Percentiles rank a stretch among this genome's conserved stretches.
Conservation (phyloP, 2,329 filamentous ascomycete genomes). For the Metarhizium sp. region DNA sequence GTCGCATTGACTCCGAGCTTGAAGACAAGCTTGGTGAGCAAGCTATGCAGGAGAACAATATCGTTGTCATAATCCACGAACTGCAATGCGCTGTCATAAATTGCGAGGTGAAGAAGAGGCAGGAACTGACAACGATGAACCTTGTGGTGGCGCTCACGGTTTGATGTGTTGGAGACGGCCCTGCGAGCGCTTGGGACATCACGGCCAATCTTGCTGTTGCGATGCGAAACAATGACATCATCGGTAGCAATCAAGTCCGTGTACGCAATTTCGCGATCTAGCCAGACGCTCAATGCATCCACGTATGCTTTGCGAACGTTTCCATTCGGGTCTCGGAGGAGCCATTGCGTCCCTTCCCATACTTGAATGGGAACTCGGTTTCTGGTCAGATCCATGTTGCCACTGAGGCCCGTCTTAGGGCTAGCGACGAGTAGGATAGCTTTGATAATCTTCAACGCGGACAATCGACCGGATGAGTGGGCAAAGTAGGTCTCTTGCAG, state of each 20-base stretch:
- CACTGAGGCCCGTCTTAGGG: constrained; percentile 46
- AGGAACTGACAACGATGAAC: constrained; percentile 61
- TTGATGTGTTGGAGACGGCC: constrained; percentile 59
- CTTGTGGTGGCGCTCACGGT: constrained; percentile 43
- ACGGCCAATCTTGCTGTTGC: constrained; percentile 30
- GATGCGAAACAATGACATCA: constrained; percentile 38
- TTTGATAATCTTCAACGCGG: constrained; percentile 71
- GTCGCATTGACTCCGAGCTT: constrained; percentile 76
- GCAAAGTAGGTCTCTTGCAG: constrained; percentile 43
- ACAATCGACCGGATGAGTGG: constrained; percentile 44
- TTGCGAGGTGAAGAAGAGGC: constrained; percentile 70
- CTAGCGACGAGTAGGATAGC: constrained; percentile 78
- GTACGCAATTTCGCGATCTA: constrained; percentile 67
- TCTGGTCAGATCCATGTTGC: constrained; percentile 56
- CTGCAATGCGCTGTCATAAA: constrained; percentile 83
- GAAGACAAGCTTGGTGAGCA: constrained; percentile 65
- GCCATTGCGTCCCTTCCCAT: constrained; percentile 96
- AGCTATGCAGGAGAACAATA: constrained; percentile 64
- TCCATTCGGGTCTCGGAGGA: constrained; percentile 70
- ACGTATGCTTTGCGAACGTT: constrained; percentile 77
- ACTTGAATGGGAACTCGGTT: constrained; percentile 70
- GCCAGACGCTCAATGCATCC: constrained; percentile 76
- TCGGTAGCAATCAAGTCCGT: constrained; percentile 55
- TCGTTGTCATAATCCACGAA: constrained; percentile 64
- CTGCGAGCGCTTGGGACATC: constrained; percentile 44